phyloP scores from a whole-genome alignment of 768 basidiomycete genomes.

The Pleurotus eryngii region DNA sequence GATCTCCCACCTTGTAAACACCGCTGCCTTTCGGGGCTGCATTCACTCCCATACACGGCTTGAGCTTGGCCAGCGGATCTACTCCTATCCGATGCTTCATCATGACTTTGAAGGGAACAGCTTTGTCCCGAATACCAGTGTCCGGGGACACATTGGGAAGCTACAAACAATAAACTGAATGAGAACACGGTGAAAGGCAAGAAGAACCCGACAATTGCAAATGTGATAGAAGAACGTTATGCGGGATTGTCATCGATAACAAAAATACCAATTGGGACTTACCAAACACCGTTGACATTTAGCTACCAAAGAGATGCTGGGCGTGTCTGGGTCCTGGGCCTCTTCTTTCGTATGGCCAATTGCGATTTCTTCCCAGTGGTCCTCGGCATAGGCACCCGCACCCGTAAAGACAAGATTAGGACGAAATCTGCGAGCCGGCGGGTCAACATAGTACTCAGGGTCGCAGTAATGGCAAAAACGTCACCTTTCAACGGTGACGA shows the following conservation, averaged over 20 bases:
- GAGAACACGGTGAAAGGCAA: not conserved
- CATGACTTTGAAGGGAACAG: conserved; percentile 72
- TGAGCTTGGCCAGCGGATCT: conserved; percentile 43
- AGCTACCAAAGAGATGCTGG: conserved; percentile 55
- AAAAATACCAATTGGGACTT: conserved; percentile 20
- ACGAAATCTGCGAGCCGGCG: conserved; percentile 49
- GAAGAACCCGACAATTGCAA: not conserved
- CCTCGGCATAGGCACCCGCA: conserved; percentile 69
- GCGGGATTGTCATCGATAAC: conserved; percentile 3
- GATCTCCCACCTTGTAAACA: conserved; percentile 58
- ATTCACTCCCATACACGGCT: conserved; percentile 69
- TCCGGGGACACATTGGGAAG: conserved; percentile 69
- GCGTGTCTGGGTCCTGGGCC: conserved; percentile 25
- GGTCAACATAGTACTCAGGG: not conserved
- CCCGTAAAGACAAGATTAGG: conserved; percentile 74
- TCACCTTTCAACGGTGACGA: conserved; percentile 57
- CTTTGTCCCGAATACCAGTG: conserved; percentile 63
- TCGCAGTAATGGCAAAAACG: conserved; percentile 9
- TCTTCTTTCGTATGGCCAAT: conserved; percentile 31
- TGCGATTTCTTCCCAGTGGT: conserved; percentile 59
- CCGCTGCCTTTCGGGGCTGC: conserved; percentile 51
- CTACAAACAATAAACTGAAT: conserved; percentile 29
- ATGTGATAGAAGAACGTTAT: not conserved
- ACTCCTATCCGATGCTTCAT: conserved; percentile 69
- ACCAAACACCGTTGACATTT: conserved; percentile 75